A percentile compares a stretch with the other conserved stretches of the same genome.
Conservation (phyloP, 345 rosid genomes). For the Populus davidiana region DNA sequence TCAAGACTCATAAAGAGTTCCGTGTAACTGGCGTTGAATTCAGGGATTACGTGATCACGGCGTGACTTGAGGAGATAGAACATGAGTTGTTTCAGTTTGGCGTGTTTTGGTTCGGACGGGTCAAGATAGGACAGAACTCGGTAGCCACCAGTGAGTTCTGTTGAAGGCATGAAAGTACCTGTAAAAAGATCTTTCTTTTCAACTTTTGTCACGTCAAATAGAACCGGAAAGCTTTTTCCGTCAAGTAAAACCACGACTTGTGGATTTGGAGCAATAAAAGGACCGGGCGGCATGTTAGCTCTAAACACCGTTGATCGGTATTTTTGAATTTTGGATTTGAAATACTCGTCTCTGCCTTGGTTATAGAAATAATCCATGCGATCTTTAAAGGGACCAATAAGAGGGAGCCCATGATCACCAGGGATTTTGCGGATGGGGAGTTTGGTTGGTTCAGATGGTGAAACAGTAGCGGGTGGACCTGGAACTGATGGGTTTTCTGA, state of each 20-base stretch:
- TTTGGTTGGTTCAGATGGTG: constrained; percentile 22
- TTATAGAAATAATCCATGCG: constrained; percentile 69
- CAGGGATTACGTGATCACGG: constrained; percentile 66
- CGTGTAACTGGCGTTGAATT: constrained; percentile 52
- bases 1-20: constrained; percentile 54
- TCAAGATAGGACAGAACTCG: constrained; percentile 78
- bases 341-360: constrained; percentile 67
- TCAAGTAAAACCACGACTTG: constrained; percentile 74
- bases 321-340: constrained; percentile 58
- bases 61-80: constrained; percentile 57
- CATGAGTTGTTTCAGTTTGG: constrained; percentile 60
- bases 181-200: constrained; percentile 81
- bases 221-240: constrained; percentile 80
- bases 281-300: constrained; percentile 85
- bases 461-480: not conserved
- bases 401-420: constrained; percentile 66
- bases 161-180: constrained; percentile 88
- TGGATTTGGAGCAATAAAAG: constrained; percentile 56
- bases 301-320: constrained; percentile 69
- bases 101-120: constrained; percentile 75
- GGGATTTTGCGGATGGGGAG: constrained; percentile 67
- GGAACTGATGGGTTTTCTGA: constrained; percentile 35
- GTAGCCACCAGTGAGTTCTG: constrained; percentile 81
- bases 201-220: constrained; percentile 77
- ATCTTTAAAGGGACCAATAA: constrained; percentile 75